These are phyloP conservation scores for Mycena amicta DNA, from an alignment of 768 basidiomycete genomes.

Conservation along the genomic window DNA sequence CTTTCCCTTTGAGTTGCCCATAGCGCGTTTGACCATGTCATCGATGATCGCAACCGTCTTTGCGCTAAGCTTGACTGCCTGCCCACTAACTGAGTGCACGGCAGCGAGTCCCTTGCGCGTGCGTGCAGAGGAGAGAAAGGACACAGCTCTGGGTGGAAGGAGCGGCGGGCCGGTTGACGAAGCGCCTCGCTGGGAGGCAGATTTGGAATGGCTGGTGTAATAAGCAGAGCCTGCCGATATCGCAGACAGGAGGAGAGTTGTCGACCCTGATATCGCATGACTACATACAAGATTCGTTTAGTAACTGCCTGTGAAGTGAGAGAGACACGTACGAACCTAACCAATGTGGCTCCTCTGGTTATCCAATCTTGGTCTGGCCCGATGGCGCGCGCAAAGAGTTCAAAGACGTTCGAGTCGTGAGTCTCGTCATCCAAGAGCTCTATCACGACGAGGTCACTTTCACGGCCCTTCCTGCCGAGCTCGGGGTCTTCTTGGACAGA, in stretches of 20 bases:
- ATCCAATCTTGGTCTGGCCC: constrained; percentile 76
- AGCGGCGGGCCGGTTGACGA: constrained; percentile 34
- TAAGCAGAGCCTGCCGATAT: constrained; percentile 62
- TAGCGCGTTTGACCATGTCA: constrained; percentile 56
- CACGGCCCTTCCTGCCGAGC: constrained; percentile 51
- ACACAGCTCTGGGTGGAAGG: constrained; percentile 45
- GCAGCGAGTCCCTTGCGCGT: constrained; percentile 59
- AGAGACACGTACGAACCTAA: constrained; percentile 71
- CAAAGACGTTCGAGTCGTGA: constrained; percentile 44
- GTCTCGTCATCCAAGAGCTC: constrained; percentile 52
- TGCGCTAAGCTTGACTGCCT: constrained; percentile 67
- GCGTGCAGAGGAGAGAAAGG: constrained; percentile 60
- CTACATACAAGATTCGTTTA: too few species aligned
- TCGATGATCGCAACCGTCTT: constrained; percentile 66
- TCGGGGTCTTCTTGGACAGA: constrained; percentile 59
- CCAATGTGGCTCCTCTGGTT: constrained; percentile 57
- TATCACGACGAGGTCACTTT: constrained; percentile 70
- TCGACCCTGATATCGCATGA: constrained; percentile 67
- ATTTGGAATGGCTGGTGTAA: constrained; percentile 61
- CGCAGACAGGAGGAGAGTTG: constrained; percentile 62
- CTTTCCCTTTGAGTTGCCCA: constrained; percentile 47
- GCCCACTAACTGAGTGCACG: constrained; percentile 65
- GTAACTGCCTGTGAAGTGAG: too few species aligned
- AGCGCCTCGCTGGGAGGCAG: constrained; percentile 46
- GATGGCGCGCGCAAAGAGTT: constrained; percentile 62